Percentiles rank a stretch among this genome's conserved stretches.
phyloP scores from a whole-genome alignment of 768 basidiomycete species.

The Fomitopsis serialis region DNA sequence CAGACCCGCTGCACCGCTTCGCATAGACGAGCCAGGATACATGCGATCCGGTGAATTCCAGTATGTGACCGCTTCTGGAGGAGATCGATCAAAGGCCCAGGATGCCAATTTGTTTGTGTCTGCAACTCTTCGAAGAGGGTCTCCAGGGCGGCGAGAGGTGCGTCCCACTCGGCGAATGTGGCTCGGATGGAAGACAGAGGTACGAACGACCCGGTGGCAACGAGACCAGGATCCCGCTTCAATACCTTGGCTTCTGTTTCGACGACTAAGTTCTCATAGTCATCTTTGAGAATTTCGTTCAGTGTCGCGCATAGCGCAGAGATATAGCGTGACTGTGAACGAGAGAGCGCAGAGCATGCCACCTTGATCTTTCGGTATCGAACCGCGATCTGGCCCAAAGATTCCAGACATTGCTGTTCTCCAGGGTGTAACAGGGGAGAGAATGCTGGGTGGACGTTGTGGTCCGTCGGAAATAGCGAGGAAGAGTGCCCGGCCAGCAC shows the following conservation, averaged over 20 bases:
- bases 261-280: constrained; percentile 76
- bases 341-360: constrained; percentile 44
- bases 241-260: constrained; percentile 80
- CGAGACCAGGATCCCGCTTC: constrained; percentile 65
- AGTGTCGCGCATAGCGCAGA: constrained; percentile 74
- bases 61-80: constrained; percentile 67
- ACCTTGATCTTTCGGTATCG: constrained; percentile 71
- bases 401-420: constrained; percentile 79
- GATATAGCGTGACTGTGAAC: constrained; percentile 68
- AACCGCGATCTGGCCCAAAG: constrained; percentile 67
- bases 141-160: constrained; percentile 70
- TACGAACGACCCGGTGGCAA: constrained; percentile 78
- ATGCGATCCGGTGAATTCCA: constrained; percentile 71
- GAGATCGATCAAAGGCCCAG: constrained; percentile 79
- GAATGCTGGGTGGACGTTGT: constrained; percentile 59
- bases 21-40: constrained; percentile 67
- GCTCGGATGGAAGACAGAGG: constrained; percentile 82
- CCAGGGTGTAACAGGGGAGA: constrained; percentile 79
- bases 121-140: constrained; percentile 61
- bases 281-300: constrained; percentile 65
- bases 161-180: constrained; percentile 84
- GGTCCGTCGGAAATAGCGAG: constrained; percentile 65
- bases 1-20: constrained; percentile 76
- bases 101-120: constrained; percentile 49
- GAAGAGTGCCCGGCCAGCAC: constrained; percentile 86